Conservation (phyloP, 2,329 filamentous ascomycete genomes). For the Hymenoscyphus repandus region DNA sequence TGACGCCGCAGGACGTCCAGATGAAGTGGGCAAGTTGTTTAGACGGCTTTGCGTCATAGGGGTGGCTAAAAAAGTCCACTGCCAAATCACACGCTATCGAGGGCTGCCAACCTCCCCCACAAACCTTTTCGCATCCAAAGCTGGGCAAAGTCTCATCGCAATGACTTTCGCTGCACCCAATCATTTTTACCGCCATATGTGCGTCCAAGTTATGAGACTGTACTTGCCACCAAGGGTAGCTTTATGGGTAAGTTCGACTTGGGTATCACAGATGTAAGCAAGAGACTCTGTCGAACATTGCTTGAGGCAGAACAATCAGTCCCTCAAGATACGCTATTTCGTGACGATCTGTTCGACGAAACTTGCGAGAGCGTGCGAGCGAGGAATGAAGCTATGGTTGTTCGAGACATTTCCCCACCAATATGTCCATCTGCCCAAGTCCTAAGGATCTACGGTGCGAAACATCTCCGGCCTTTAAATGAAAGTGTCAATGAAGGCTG, state of each 20-base stretch:
- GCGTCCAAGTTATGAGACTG: constrained; percentile 32
- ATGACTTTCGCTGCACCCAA: too few species aligned
- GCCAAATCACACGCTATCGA: too few species aligned
- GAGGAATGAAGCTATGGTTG: constrained; percentile 35
- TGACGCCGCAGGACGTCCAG: too few species aligned
- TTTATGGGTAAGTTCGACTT: constrained; percentile 35
- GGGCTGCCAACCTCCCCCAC: too few species aligned
- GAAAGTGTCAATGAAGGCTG: constrained; percentile 41
- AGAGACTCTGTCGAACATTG: constrained; percentile 27
- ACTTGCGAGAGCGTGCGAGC: constrained; percentile 31
- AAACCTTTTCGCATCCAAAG: too few species aligned
- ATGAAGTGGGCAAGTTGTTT: too few species aligned
- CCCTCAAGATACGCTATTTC: neutral
- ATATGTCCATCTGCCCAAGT: constrained; percentile 23
- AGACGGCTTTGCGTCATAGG: too few species aligned
- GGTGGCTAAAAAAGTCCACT: too few species aligned
- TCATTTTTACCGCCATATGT: too few species aligned
- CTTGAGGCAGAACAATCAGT: constrained; percentile 31
- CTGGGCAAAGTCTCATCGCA: too few species aligned
- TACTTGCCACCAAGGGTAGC: constrained; percentile 37
- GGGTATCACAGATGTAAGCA: constrained; percentile 32
- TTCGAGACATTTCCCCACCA: constrained; percentile 13
- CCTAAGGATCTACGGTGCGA: constrained; percentile 24
- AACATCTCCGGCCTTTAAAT: constrained; percentile 30
- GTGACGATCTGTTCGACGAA: constrained; percentile 33